Evolutionary conservation across 2,329 filamentous ascomycete species (phyloP).

Genomic region (Alternaria sp.): DNA sequence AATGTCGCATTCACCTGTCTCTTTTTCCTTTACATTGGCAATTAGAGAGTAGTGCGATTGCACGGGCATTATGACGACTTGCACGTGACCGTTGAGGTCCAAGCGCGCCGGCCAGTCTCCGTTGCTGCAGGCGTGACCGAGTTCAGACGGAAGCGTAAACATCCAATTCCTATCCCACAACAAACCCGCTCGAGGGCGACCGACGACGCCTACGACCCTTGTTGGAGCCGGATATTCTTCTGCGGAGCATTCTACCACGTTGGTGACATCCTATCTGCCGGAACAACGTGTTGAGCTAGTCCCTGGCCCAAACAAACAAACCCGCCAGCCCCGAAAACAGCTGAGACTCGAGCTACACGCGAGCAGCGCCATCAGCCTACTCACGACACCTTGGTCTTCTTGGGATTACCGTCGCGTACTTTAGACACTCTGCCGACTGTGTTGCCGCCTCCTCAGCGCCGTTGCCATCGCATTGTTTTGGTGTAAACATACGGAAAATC

Average conservation of each 20-base stretch:
- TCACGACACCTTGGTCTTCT: background rate
- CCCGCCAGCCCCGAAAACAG: conserved; percentile 6
- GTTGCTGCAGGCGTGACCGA: conserved; percentile 24
- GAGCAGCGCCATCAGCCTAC: background rate
- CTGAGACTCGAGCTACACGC: conserved; percentile 3
- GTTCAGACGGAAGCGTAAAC: conserved; percentile 28
- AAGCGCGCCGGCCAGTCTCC: conserved; percentile 23
- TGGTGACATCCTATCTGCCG: conserved; percentile 8
- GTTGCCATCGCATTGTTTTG: conserved; percentile 39
- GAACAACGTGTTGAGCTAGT: conserved; percentile 16
- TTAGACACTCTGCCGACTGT: background rate
- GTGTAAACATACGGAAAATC: conserved; percentile 39
- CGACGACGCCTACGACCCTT: conserved; percentile 23
- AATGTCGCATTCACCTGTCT: background rate
- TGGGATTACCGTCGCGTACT: background rate
- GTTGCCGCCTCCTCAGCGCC: conserved; percentile 7
- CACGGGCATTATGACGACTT: conserved; percentile 11
- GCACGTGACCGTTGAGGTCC: conserved; percentile 16
- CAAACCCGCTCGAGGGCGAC: conserved; percentile 28
- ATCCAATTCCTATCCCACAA: conserved; percentile 30
- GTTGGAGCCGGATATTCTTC: conserved; percentile 27
- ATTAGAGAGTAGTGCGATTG: conserved; percentile 9
- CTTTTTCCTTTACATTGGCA: conserved; percentile 4
- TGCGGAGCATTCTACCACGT: conserved; percentile 16
- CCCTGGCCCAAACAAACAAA: conserved; percentile 26